Conservation (phyloP, 106 monocot species). For the Chionographis japonica region DNA sequence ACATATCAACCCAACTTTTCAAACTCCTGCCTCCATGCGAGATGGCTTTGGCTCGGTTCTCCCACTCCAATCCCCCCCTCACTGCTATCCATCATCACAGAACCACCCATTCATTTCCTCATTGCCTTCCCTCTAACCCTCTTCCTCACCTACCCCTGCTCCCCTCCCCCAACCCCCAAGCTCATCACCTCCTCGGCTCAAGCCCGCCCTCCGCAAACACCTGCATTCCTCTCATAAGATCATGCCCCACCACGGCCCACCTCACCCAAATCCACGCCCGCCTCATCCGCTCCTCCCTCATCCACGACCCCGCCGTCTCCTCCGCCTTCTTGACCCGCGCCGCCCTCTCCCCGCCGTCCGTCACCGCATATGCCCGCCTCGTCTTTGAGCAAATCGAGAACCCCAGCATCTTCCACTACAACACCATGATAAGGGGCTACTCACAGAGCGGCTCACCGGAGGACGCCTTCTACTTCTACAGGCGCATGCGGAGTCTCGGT, state of each 20-base stretch:
- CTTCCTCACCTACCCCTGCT: too few relatives aligned
- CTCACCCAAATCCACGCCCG: constrained; percentile 51
- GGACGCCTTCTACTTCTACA: constrained; percentile 36
- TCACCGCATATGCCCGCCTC: constrained; percentile 9
- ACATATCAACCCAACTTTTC: too few relatives aligned
- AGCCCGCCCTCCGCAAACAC: not conserved
- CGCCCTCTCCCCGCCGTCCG: too few relatives aligned
- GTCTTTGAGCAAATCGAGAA: constrained; percentile 23
- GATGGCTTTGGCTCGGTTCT: too few relatives aligned
- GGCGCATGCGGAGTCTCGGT: constrained; percentile 26
- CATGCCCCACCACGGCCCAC: constrained; percentile 17
- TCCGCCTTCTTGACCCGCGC: constrained; percentile 30
- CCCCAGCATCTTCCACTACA: constrained; percentile 34
- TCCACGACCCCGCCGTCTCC: constrained; percentile 13
- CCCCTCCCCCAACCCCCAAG: not conserved
- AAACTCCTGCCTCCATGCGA: too few relatives aligned
- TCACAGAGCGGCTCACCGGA: constrained; percentile 18
- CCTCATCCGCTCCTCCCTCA: constrained; percentile 33
- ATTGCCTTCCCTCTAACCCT: too few relatives aligned
- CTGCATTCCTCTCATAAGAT: constrained; percentile 12
- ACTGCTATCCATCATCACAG: too few relatives aligned
- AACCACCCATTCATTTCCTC: too few relatives aligned
- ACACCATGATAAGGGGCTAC: constrained; percentile 40
- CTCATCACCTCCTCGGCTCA: not conserved
- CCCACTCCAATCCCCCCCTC: too few relatives aligned